Base-by-base conservation (phyloP, 331 rosid genomes). In the Rosa hybrid region DNA sequence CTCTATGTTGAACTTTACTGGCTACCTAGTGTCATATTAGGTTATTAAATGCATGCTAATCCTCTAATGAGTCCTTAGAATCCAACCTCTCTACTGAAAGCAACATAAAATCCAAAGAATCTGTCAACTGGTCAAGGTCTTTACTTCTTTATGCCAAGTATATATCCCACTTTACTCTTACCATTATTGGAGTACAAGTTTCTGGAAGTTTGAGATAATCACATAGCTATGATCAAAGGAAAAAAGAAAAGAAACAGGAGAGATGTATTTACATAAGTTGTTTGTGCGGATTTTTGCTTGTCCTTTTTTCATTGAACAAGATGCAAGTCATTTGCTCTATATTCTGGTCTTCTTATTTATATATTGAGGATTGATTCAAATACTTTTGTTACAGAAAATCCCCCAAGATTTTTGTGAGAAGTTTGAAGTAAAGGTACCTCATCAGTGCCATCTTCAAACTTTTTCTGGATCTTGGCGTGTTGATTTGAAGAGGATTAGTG, bases 361-460 rank as follows among this genome's bases (percentile, higher is more conserved):
- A 49, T 49, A 14, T 14, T 13, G 54, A 4, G 54, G 54, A 49
- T 12, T 12, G 54, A 49, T 49, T 49, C 54, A 49, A 49, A 49
- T 49, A 13, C 18, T 12, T 45, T 65, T 25, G 39, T 77, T 34
- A 16, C 74, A 78, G 81, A 12, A 16, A 39, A 54, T 78, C 45
- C 81, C 81, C 5, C 27, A 20, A 7, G 76, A 16, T 5, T 68
- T 78, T 41, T 59, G 5, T 42, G 10, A 25, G 69, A 14, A 68
- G 38, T 78, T 68, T 56, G 57, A 23, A 8, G 63, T 56, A 17
- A 25, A 65, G n/a, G 42, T 21, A 17, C 76, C 75, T 38, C 10
- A 17, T 20, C 8, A 42, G 25, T 39, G 34, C 25, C n/a, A 14
- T 38, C 44, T 78, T 21, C 62, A 53, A 56, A 68, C 39, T 39